phyloP scores from a whole-genome alignment of 1,284 basidiomycete species.

The Puccinia hordei region DNA sequence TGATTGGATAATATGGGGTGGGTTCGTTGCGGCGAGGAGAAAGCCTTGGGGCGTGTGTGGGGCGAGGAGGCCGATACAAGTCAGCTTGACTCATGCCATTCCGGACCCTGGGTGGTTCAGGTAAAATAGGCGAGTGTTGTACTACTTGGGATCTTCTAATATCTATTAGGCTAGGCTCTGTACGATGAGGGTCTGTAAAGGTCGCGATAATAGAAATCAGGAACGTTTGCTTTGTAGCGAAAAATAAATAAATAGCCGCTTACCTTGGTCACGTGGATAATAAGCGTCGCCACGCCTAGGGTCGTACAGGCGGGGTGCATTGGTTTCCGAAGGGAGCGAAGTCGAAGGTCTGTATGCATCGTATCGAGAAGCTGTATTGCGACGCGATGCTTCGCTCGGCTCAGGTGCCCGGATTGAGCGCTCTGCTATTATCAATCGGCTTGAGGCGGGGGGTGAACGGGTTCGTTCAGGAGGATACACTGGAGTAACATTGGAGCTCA shows the following conservation, averaged over 20 bases:
- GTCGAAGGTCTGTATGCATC: slow-evolving; percentile 35
- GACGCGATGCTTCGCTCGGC: neutral
- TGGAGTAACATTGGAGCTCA: slow-evolving; percentile 3
- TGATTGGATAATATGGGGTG: slow-evolving; percentile 16
- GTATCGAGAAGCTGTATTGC: slow-evolving; percentile 14
- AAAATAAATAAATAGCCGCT: neutral
- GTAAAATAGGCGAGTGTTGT: slow-evolving; percentile 1
- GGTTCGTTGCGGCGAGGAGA: slow-evolving; percentile 17
- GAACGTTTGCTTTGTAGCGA: neutral
- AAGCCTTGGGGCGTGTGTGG: neutral
- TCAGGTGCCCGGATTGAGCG: neutral
- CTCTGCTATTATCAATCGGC: neutral
- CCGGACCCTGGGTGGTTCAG: slow-evolving; percentile 1
- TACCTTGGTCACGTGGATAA: slow-evolving; percentile 29
- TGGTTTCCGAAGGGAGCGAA: neutral
- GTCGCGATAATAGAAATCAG: neutral
- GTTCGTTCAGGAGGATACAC: slow-evolving; percentile 31
- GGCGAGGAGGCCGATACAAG: slow-evolving; percentile 32
- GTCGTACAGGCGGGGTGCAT: neutral
- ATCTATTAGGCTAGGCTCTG: neutral
- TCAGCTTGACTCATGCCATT: slow-evolving; percentile 17
- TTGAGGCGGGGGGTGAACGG: slow-evolving; percentile 6
- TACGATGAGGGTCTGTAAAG: slow-evolving; percentile 2
- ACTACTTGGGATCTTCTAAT: slow-evolving; percentile 16
- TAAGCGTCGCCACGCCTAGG: slow-evolving; percentile 28